phyloP scores from a whole-genome alignment of 768 basidiomycete species.

The Amanita jacksonii region DNA sequence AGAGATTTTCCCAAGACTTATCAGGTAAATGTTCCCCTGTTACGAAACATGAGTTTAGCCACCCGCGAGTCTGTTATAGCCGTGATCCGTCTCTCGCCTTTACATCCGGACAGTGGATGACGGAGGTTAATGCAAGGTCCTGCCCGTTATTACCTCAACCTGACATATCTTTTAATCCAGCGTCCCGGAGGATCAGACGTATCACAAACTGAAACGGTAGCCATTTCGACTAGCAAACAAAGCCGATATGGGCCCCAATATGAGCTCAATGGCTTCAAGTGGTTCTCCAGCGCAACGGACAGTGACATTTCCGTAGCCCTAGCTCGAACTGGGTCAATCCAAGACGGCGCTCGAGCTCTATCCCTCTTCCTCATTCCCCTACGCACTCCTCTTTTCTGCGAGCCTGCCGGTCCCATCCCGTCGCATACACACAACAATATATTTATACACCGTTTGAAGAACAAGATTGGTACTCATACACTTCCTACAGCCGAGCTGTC shows the following conservation, averaged over 20 bases:
- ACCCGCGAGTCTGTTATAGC: conserved; percentile 22
- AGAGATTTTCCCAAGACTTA: conserved; percentile 48
- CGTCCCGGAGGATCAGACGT: conserved; percentile 71
- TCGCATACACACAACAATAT: conserved; percentile 54
- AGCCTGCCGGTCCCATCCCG: conserved; percentile 29
- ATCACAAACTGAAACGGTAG: conserved; percentile 62
- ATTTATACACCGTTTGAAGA: conserved; percentile 62
- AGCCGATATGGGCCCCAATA: conserved; percentile 41
- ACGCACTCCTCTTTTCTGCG: conserved; percentile 40
- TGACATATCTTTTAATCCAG: conserved; percentile 25
- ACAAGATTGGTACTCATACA: conserved; percentile 67
- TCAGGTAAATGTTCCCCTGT: conserved; percentile 33
- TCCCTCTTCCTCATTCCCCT: conserved; percentile 72
- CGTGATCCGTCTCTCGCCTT: conserved; percentile 54
- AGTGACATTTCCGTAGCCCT: conserved; percentile 63
- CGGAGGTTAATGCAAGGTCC: conserved; percentile 40
- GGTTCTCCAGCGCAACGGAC: conserved; percentile 81
- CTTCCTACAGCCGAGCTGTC: conserved; percentile 72
- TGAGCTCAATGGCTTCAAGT: conserved; percentile 62
- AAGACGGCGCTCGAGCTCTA: conserved; percentile 52
- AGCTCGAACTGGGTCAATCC: conserved; percentile 53
- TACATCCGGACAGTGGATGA: conserved; percentile 82
- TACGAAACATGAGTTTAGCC: background rate
- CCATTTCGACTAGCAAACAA: conserved; percentile 25
- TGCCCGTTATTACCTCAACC: conserved; percentile 21